Evolutionary conservation across 768 basidiomycete species (phyloP).

Genomic region (Boletus rubroflammeus): DNA sequence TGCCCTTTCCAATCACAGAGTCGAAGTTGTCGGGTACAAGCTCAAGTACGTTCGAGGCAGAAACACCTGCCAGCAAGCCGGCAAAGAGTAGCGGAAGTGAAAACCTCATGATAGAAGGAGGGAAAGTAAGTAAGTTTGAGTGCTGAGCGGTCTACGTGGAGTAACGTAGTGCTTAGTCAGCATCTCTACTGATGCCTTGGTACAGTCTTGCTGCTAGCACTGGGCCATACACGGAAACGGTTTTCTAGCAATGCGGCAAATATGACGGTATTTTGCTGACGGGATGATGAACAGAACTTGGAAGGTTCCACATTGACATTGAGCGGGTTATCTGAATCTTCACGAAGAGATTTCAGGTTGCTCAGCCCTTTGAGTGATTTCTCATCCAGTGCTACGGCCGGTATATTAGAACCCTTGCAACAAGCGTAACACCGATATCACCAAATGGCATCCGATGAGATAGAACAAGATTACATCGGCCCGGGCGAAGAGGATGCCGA

Average conservation of each 20-base stretch:
- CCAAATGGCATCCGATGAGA: constrained; percentile 33
- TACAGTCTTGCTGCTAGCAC: too few species aligned
- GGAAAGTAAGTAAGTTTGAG: constrained; percentile 5
- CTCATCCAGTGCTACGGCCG: constrained; percentile 14
- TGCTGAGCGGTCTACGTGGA: constrained; percentile 27
- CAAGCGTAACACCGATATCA: constrained; percentile 1
- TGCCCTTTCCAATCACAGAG: constrained; percentile 67
- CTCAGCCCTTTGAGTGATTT: constrained; percentile 19
- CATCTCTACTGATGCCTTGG: too few species aligned
- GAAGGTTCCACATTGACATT: too few species aligned
- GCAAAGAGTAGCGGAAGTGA: constrained; percentile 52
- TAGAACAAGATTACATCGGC: constrained; percentile 34
- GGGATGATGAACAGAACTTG: neutral
- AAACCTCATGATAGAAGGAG: constrained; percentile 50
- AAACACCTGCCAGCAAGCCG: constrained; percentile 50
- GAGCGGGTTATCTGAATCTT: too few species aligned
- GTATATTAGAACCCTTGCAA: neutral
- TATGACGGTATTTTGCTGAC: neutral
- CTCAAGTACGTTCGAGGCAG: constrained; percentile 82
- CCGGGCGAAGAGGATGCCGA: constrained; percentile 49
- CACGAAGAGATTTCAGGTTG: too few species aligned
- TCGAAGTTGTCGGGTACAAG: constrained; percentile 76
- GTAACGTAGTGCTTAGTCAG: constrained; percentile 22
- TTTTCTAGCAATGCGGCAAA: neutral
- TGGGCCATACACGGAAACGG: too few species aligned